A percentile compares a stretch with the other conserved stretches of the same genome.
These are phyloP conservation scores for Suhomyces canberraensis DNA, from an alignment of 805 yeast species.

Conservation along the genomic window DNA sequence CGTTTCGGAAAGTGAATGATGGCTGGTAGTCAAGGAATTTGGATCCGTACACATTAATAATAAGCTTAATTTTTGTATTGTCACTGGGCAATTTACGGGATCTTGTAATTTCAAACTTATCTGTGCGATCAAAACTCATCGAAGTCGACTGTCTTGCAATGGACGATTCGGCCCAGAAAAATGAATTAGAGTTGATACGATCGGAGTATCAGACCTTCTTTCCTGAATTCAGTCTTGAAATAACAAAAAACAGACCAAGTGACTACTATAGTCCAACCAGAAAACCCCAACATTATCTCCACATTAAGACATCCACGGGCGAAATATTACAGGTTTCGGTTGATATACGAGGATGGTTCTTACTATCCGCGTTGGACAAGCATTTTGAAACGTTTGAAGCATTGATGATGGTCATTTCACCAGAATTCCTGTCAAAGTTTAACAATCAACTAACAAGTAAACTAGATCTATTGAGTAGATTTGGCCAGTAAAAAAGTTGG, in stretches of 20 bases:
- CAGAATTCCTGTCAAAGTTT: conserved; percentile 19
- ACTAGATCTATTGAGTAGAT: too few species aligned
- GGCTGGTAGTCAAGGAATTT: too few species aligned
- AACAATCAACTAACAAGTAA: conserved; percentile 16
- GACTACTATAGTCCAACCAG: neutral
- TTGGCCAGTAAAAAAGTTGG: too few species aligned
- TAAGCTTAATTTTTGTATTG: too few species aligned
- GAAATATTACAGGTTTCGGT: conserved; percentile 18
- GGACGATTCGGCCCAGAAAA: conserved; percentile 8
- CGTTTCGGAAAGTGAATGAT: too few species aligned
- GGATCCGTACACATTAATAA: too few species aligned
- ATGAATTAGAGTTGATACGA: conserved; percentile 18
- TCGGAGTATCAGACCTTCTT: conserved; percentile 23
- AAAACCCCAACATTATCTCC: neutral
- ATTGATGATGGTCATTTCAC: conserved; percentile 25
- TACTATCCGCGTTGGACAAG: conserved; percentile 5
- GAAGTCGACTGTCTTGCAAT: neutral
- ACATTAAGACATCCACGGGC: conserved; percentile 14
- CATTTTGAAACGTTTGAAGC: conserved; percentile 29
- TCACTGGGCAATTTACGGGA: too few species aligned
- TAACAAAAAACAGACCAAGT: neutral
- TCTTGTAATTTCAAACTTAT: neutral
- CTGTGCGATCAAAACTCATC: neutral
- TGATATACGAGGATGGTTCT: conserved; percentile 28
- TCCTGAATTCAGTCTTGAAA: conserved; percentile 7